Percentiles rank a stretch among this genome's conserved stretches.
Conservation (phyloP, 2,329 filamentous ascomycete species). For the Penicillium sclerotigenum region DNA sequence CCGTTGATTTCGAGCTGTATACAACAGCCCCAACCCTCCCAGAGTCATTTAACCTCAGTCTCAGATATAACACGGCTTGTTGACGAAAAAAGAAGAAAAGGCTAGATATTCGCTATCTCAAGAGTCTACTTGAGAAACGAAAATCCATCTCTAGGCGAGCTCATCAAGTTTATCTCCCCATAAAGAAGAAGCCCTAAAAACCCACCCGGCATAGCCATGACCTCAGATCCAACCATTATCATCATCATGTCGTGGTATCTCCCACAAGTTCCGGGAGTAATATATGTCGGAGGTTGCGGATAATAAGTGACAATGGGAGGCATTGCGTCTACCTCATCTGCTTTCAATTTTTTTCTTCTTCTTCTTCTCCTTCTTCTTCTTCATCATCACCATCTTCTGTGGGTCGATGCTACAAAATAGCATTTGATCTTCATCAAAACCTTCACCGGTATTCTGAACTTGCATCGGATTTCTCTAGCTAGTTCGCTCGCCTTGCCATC, state of each 20-base stretch:
- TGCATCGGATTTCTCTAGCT: neutral
- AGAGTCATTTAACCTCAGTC: neutral
- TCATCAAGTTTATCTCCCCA: neutral
- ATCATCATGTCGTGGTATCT: constrained; percentile 26
- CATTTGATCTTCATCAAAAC: neutral
- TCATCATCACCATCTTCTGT: neutral
- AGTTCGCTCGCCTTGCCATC: neutral
- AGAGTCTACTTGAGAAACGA: neutral
- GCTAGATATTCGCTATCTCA: neutral
- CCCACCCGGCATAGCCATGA: constrained; percentile 19
- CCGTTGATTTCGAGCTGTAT: neutral
- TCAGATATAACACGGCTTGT: neutral
- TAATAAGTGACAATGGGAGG: neutral
- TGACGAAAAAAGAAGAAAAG: neutral
- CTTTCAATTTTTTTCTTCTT: neutral
- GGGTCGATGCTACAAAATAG: neutral
- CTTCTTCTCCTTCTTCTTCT: neutral
- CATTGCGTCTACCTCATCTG: neutral
- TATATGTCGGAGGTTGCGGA: constrained; percentile 12
- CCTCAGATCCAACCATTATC: constrained; percentile 18
- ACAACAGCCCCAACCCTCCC: neutral
- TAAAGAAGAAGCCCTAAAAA: neutral
- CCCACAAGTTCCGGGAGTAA: constrained; percentile 10
- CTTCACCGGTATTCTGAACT: neutral
- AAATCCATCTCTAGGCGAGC: neutral